phyloP scores from a whole-genome alignment of 805 yeast species.

The Candida verbasci region DNA sequence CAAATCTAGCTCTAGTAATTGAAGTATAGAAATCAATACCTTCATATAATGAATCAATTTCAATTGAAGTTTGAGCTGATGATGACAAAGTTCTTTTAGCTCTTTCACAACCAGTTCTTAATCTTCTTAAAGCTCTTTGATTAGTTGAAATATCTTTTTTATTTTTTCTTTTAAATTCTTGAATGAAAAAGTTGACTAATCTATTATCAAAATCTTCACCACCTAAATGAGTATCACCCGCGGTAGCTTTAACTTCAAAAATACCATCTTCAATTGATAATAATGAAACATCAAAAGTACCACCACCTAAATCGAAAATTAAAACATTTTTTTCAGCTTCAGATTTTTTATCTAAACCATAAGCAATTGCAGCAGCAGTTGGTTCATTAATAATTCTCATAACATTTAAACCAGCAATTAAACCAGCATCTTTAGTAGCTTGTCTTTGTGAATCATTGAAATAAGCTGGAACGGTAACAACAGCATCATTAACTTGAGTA shows the following conservation, averaged over 20 bases:
- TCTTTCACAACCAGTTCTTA: conserved; percentile 98
- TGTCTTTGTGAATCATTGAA: conserved; percentile 98
- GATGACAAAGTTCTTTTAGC: conserved; percentile 98
- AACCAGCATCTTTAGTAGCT: conserved; percentile 97
- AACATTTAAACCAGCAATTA: conserved; percentile 93
- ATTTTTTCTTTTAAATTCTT: conserved; percentile 97
- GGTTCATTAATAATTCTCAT: conserved; percentile 95
- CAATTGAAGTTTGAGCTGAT: conserved; percentile 90
- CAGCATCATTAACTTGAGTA: conserved; percentile 66
- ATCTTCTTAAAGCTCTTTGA: conserved; percentile 97
- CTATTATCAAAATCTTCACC: conserved; percentile 99
- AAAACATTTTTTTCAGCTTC: conserved; percentile 57
- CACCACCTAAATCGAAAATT: conserved; percentile 46
- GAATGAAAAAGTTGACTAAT: conserved; percentile 87
- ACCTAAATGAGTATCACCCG: conserved; percentile 59
- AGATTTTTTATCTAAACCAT: conserved; percentile 53
- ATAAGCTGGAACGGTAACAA: conserved; percentile 95
- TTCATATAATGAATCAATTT: conserved; percentile 90
- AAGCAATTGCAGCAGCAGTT: conserved; percentile 75
- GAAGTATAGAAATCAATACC: conserved; percentile 97
- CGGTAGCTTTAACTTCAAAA: conserved; percentile 46
- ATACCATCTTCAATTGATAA: conserved; percentile 47
- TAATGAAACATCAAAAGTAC: conserved; percentile 43
- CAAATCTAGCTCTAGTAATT: conserved; percentile 95
- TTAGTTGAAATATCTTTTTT: conserved; percentile 88